Evolutionary conservation across 169 alveolate genomes (phyloP), one percentile per base, ranked within the genome.

Genomic region (Cyclospora cayetanensis): DNA sequence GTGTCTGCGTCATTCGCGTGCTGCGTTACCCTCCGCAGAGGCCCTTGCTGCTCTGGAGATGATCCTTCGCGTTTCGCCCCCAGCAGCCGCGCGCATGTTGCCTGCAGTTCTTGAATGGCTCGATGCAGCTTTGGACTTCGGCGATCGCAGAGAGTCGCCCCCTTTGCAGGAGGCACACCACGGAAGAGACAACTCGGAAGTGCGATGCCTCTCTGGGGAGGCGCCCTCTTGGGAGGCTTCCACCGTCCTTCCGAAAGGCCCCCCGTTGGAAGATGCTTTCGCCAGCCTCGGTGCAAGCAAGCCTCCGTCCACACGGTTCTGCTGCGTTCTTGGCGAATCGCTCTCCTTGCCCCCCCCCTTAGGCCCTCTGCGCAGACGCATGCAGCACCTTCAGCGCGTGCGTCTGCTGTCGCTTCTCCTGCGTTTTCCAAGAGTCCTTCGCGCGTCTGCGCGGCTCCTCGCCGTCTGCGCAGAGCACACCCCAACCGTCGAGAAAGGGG

Each of bases 1-100:
- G 43, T 77, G 34, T n/a, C 31, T 55, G 66, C 12, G 22, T 70
- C 55, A 50, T 9, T 1, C 34, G 89, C 31, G 70, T 9, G 35
- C 12, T 12, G 35, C 74, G n/a, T n/a, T n/a, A n/a, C n/a, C n/a
- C n/a, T n/a, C n/a, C 35, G 55, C 89, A 80, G 89, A 80, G 37
- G 89, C 89, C 22, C 89, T 80, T 1, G 31, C 34, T 80, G 89
- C 76, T 0, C 20, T 80, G n/a, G 89, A 80, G 74, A 80, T 80
- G 3, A 31, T 80, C 72, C 7, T 80, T 20, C 70, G 89, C 22
- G 53, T 80, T 20, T 80, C 89, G 27, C 89, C 74, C 5, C 1
- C 53, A 65, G 52, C 52, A 4, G 89, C 89, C 18, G 22, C 89
- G 37, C 76, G 50, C 5, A 29, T 80, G 53, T 74, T 80, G n/a